Conservation (phyloP, 176 grass and related monocot genomes). For the Carex parvula region DNA sequence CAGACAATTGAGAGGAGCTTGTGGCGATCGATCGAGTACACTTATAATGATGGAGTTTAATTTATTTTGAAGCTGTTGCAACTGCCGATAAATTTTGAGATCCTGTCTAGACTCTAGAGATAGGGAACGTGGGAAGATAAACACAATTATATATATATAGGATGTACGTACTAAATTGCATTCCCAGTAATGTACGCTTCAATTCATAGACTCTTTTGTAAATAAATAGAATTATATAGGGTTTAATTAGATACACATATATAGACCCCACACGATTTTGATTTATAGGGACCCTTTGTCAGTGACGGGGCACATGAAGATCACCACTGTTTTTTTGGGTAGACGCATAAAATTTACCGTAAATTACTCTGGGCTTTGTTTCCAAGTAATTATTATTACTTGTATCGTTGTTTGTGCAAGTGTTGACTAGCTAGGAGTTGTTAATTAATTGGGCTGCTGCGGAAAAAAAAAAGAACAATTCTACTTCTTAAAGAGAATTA, state of each 20-base stretch:
- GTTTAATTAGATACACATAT: too few relatives aligned
- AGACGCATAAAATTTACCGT: not conserved
- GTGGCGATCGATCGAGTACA: not conserved
- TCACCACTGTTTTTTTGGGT: not conserved
- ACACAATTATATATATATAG: not conserved
- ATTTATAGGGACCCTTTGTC: too few relatives aligned
- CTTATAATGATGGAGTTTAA: constrained; percentile 17
- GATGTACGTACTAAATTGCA: not conserved
- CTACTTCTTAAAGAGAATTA: not conserved
- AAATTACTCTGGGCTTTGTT: not conserved
- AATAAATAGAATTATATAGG: not conserved
- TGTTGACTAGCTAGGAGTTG: not conserved
- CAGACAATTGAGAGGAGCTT: not conserved
- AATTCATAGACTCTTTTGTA: not conserved
- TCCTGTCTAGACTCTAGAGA: constrained; percentile 14
- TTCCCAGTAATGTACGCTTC: not conserved
- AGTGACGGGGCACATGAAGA: too few relatives aligned
- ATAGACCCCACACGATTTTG: too few relatives aligned
- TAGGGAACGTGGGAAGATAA: not conserved
- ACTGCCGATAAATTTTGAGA: not conserved
- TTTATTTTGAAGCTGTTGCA: not conserved
- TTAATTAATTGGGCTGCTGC: not conserved
- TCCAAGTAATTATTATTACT: not conserved
- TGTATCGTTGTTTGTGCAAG: not conserved
- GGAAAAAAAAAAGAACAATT: not conserved